Evolutionary conservation across 1,139 yeast genomes (phyloP).

Genomic region (Blastobotrys ciferrii): DNA sequence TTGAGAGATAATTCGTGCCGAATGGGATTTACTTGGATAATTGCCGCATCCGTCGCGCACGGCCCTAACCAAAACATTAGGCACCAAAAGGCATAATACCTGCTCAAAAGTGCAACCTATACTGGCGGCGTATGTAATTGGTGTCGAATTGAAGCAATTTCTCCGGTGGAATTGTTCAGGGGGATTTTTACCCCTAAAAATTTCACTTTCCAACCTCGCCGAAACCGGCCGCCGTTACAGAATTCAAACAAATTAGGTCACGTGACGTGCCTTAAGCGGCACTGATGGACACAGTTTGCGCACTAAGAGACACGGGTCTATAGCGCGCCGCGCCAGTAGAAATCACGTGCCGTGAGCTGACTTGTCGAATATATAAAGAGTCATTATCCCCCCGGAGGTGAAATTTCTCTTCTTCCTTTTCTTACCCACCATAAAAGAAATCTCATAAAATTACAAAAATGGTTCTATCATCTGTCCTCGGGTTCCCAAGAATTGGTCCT

Average conservation of each 20-base stretch:
- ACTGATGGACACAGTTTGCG: not conserved
- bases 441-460: slow-evolving; percentile 38
- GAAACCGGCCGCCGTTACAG: not conserved
- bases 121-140: too few species aligned
- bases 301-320: slow-evolving; percentile 2
- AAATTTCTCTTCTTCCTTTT: slow-evolving; percentile 5
- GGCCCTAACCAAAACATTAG: too few species aligned
- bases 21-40: too few species aligned
- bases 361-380: slow-evolving; percentile 9
- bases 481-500: slow-evolving; percentile 98
- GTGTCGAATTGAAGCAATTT: too few species aligned
- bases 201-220: not conserved
- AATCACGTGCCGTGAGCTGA: slow-evolving; percentile 14
- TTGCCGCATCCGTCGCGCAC: too few species aligned
- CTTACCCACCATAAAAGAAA: not conserved
- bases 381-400: slow-evolving; percentile 2
- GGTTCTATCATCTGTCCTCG: slow-evolving; percentile 96
- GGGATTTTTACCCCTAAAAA: too few species aligned
- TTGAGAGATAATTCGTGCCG: too few species aligned
- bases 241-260: not conserved
- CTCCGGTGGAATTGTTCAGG: too few species aligned
- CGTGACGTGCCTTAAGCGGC: slow-evolving; percentile 6
- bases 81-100: too few species aligned
- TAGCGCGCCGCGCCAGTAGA: slow-evolving; percentile 2
- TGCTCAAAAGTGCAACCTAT: too few species aligned